A percentile compares a stretch with the other conserved stretches of the same genome.
Evolutionary conservation across 768 basidiomycete species (phyloP).

Genomic region (Lactarius trivialis): DNA sequence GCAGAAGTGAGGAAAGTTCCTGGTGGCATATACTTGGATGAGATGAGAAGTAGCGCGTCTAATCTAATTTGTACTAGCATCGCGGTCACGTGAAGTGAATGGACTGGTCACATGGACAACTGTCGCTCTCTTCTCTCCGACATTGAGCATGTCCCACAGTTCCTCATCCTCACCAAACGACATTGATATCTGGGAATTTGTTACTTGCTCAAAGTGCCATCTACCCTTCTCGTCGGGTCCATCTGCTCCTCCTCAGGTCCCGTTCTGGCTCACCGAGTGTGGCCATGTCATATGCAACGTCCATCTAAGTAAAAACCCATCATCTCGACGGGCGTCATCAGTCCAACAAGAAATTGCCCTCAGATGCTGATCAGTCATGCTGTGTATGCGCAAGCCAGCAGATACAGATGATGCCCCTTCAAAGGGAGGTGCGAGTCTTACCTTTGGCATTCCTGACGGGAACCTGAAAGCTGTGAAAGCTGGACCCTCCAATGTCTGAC

Average conservation of each 20-base stretch:
- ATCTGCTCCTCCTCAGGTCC: conserved; percentile 47
- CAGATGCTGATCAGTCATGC: conserved; percentile 71
- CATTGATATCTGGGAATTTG: conserved; percentile 77
- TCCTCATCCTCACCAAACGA: conserved; percentile 29
- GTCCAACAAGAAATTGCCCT: neutral
- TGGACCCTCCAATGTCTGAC: conserved; percentile 74
- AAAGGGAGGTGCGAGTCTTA: conserved; percentile 51
- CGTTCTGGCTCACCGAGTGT: conserved; percentile 87
- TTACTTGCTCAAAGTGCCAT: conserved; percentile 63
- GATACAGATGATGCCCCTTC: conserved; percentile 67
- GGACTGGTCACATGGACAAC: too few relatives aligned
- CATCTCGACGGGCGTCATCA: neutral
- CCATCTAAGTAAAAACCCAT: conserved; percentile 58
- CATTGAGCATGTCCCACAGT: conserved; percentile 34
- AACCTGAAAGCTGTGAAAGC: conserved; percentile 34
- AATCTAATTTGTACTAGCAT: too few relatives aligned
- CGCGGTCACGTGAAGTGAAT: neutral
- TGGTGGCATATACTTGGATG: neutral
- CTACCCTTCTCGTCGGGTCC: conserved; percentile 52
- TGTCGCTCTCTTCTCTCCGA: too few relatives aligned
- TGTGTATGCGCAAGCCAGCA: conserved; percentile 55
- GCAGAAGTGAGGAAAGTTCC: conserved; percentile 8
- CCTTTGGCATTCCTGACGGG: neutral
- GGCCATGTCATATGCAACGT: conserved; percentile 82
- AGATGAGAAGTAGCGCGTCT: neutral